Evolutionary conservation across 2,329 filamentous ascomycete genomes (phyloP).

Genomic region (Diaporthe vexans): DNA sequence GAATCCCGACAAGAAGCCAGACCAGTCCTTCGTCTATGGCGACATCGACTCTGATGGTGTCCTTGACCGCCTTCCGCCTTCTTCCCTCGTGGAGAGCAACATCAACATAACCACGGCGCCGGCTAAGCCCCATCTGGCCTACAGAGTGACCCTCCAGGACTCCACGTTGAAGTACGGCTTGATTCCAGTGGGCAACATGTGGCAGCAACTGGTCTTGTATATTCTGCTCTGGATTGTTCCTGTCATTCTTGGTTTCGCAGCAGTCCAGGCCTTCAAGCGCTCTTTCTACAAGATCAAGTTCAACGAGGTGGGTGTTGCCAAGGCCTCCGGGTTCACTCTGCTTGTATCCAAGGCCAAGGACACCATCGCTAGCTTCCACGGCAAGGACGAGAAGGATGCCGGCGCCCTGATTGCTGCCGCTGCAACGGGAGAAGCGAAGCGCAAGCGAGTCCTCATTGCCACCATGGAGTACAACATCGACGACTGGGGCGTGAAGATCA

Average conservation of each 20-base stretch:
- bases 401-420: constrained; percentile 43
- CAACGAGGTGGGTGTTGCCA: constrained; percentile 43
- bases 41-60: constrained; percentile 72
- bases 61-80: constrained; percentile 73
- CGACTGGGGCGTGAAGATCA: constrained; percentile 79
- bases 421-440: constrained; percentile 46
- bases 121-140: constrained; percentile 66
- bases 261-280: constrained; percentile 68
- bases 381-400: constrained; percentile 65
- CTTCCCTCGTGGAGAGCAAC: constrained; percentile 64
- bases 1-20: constrained; percentile 71
- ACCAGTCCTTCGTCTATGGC: constrained; percentile 70
- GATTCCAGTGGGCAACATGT: constrained; percentile 66
- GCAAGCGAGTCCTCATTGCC: constrained; percentile 45
- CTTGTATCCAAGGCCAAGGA: constrained; percentile 46
- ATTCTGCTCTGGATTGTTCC: constrained; percentile 68
- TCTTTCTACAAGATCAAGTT: constrained; percentile 69
- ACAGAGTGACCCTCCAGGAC: constrained; percentile 68
- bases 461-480: constrained; percentile 76
- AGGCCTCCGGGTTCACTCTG: constrained; percentile 38
- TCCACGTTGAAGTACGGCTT: constrained; percentile 64
- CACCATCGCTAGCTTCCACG: constrained; percentile 9
- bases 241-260: constrained; percentile 60
- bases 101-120: constrained; percentile 71
- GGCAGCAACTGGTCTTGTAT: constrained; percentile 66